Conservation (phyloP, 73 alveolate species). For the Blepharisma japonicum region DNA sequence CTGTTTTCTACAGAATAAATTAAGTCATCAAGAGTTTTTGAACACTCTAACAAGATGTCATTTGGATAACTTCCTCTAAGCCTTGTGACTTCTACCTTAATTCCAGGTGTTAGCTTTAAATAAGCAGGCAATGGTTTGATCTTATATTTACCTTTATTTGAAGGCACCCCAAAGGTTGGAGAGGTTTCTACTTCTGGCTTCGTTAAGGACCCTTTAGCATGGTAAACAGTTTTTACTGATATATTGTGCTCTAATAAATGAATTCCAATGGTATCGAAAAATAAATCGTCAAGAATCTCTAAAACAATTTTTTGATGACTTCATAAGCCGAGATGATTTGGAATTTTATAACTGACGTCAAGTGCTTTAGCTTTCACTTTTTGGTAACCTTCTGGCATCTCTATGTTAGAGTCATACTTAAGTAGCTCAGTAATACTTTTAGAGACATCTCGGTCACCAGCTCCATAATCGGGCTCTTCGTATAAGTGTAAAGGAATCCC, state of each 20-base stretch:
- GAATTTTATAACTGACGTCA: conserved; percentile 42
- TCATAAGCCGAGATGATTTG: conserved; percentile 44
- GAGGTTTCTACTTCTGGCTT: conserved; percentile 19
- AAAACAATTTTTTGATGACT: conserved; percentile 27
- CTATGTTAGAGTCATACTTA: conserved; percentile 49
- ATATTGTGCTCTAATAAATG: conserved; percentile 7
- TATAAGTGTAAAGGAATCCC: conserved; percentile 36
- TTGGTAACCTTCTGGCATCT: conserved; percentile 69
- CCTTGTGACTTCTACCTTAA: background rate
- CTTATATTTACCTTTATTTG: background rate
- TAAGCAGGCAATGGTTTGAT: background rate
- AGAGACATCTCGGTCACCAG: conserved; percentile 60
- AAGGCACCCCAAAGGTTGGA: background rate
- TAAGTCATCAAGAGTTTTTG: background rate
- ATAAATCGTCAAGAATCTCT: conserved; percentile 43
- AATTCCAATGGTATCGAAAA: conserved; percentile 32
- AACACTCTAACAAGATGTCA: background rate
- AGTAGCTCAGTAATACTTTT: conserved; percentile 58
- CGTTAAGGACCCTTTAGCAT: conserved; percentile 34
- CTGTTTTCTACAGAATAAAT: background rate
- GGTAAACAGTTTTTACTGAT: too few species aligned
- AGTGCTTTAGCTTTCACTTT: conserved; percentile 51
- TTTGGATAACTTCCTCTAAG: too few species aligned
- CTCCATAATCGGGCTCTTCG: conserved; percentile 58
- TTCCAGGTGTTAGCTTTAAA: conserved; percentile 8